Evolutionary conservation across 1,284 basidiomycete species (phyloP), one percentile per base, ranked within the genome.

Genomic region (Coniferiporia sulphurascens): DNA sequence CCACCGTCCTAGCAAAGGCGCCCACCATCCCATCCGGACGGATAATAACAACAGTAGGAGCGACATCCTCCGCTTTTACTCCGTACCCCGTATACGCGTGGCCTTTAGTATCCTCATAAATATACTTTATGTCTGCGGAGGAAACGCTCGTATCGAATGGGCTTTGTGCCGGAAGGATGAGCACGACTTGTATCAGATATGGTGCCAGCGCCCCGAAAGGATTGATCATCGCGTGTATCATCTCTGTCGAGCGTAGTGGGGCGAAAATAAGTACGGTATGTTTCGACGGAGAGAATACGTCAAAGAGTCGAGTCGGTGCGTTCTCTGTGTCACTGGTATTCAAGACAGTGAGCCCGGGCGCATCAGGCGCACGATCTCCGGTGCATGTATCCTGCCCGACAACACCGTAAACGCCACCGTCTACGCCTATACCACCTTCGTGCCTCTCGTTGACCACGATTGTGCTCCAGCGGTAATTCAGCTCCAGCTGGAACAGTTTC

Each of bases 51-150:
- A 75, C 63, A 48, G 72, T 71, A 60, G 71, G 73, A 10, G 65
- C 65, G 35, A 32, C 19, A 4, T 36, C 19, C 12, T 32, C 32
- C 4, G 12, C 65, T n/a, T 61, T 62, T 4, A 72, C 63, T 43
- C 66, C 67, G 65, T 79, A 79, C 1, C 72, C 68, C 5, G 63
- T 61, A 57, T 73, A 69, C 0, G 76, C 76, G 61, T 76, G 71
- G 3, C 71, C 72, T 6, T 67, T 65, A 3, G 59, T 52, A 65
- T 79, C 77, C 61, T 73, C 73, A 2, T 77, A 59, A 4, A 76
- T 66, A n/a, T 64, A 65, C 54, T 74, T 69, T 0, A 70, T 62
- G 21, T n/a, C 32, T 10, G 17, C 8, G 2, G 38, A 41, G 3
- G 12, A 2, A 10, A 19, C 2, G 21, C 48, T 41, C 10, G 48